phyloP scores from a whole-genome alignment of 176 grass and related monocot species.

The Juncus inflexus region DNA sequence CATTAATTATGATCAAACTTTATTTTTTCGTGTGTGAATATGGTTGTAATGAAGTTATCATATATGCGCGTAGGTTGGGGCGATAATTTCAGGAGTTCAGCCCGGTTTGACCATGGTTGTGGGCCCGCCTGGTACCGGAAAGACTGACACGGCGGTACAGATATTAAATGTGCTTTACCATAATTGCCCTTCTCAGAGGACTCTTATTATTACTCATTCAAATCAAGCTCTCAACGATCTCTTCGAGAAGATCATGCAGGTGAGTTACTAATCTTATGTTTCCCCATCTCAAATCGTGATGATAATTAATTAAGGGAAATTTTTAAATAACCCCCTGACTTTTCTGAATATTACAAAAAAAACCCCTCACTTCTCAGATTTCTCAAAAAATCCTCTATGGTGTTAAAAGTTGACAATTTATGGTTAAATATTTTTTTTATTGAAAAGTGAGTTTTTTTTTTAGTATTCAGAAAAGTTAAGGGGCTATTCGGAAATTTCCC shows the following conservation, averaged over 20 bases:
- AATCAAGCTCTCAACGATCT: conserved; percentile 99
- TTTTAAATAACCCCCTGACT: too few relatives aligned
- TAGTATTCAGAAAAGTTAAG: too few relatives aligned
- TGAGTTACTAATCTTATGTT: conserved; percentile 4
- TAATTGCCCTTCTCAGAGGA: conserved; percentile 97
- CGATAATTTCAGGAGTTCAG: conserved; percentile 92
- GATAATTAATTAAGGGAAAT: too few relatives aligned
- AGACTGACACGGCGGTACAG: conserved; percentile 98
- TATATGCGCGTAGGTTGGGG: conserved; percentile 63
- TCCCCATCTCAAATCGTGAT: background rate
- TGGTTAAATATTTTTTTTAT: too few relatives aligned
- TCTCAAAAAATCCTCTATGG: too few relatives aligned
- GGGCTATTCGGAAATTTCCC: too few relatives aligned
- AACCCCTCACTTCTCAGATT: too few relatives aligned
- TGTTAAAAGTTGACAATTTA: too few relatives aligned
- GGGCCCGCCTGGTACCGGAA: conserved; percentile 97
- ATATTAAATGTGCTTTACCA: conserved; percentile 99
- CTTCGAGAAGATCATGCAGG: conserved; percentile 99
- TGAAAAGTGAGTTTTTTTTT: too few relatives aligned
- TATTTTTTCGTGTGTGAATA: background rate
- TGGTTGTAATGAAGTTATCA: conserved; percentile 24
- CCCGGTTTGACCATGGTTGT: conserved; percentile 99
- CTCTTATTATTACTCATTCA: conserved; percentile 96
- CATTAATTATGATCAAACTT: background rate
- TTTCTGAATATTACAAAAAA: too few relatives aligned